Percentiles rank a stretch among this genome's conserved stretches.
Evolutionary conservation across 2,329 filamentous ascomycete species (phyloP).

Genomic region (Trichoderma sp.): DNA sequence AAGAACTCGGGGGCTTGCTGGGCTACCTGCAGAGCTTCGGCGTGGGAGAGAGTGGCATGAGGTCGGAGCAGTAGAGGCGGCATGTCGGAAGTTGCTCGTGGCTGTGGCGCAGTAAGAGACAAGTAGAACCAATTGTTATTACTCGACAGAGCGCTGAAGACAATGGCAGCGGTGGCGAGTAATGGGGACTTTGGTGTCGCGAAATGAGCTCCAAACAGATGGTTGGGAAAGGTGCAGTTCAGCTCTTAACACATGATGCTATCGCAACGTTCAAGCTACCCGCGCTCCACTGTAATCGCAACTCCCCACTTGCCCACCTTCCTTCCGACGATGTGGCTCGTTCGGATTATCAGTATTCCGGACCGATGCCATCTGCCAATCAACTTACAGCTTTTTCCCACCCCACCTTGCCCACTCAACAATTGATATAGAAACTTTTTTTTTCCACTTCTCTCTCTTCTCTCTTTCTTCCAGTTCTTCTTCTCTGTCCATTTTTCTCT

Average conservation of each 20-base stretch:
- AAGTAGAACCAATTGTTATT: not conserved
- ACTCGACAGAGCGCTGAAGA: too few species aligned
- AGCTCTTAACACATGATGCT: slow-evolving; percentile 22
- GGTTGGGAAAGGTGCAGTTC: too few species aligned
- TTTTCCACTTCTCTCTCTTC: not conserved
- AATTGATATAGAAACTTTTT: slow-evolving; percentile 2
- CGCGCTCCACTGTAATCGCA: not conserved
- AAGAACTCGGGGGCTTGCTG: slow-evolving; percentile 63
- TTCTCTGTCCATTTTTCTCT: not conserved
- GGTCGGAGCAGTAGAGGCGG: slow-evolving; percentile 58
- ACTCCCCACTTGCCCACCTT: slow-evolving; percentile 5
- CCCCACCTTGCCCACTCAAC: slow-evolving; percentile 11
- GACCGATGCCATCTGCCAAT: slow-evolving; percentile 1
- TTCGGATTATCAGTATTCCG: slow-evolving; percentile 12
- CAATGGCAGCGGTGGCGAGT: not conserved
- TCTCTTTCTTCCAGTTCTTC: not conserved
- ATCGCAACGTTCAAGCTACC: slow-evolving; percentile 1
- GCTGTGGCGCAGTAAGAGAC: too few species aligned
- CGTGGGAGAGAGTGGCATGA: slow-evolving; percentile 58
- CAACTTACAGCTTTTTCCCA: not conserved
- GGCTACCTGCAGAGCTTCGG: slow-evolving; percentile 59
- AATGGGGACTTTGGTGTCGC: not conserved
- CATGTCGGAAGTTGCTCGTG: slow-evolving; percentile 42
- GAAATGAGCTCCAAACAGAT: not conserved
- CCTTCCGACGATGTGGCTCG: not conserved